phyloP scores from a whole-genome alignment of 2,329 filamentous ascomycete species.

The Teratosphaeria gauchensis region DNA sequence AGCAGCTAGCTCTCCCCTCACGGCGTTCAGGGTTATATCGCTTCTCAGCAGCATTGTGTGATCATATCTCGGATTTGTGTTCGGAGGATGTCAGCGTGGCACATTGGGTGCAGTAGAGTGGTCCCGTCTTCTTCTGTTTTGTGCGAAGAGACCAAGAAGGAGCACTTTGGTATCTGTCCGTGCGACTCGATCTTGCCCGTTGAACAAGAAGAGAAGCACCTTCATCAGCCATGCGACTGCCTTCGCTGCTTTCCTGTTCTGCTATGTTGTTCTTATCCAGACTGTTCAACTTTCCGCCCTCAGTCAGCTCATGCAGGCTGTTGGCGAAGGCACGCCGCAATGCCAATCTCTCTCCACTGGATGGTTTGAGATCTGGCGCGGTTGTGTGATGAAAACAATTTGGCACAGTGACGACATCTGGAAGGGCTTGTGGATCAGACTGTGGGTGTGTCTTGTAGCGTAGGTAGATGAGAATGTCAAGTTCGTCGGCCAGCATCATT shows the following conservation, averaged over 20 bases:
- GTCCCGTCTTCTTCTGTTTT: slow-evolving; percentile 4
- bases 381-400: neutral
- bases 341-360: neutral
- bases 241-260: slow-evolving; percentile 14
- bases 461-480: neutral
- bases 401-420: neutral
- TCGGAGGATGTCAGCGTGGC: slow-evolving; percentile 1
- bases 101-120: slow-evolving; percentile 1
- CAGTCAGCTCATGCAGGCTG: neutral
- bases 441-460: neutral
- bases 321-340: slow-evolving; percentile 3
- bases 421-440: neutral
- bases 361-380: neutral
- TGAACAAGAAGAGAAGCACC: neutral
- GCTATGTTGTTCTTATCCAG: slow-evolving; percentile 2
- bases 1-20: slow-evolving; percentile 14
- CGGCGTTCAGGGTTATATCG: slow-evolving; percentile 12
- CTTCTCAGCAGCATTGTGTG: slow-evolving; percentile 7
- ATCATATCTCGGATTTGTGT: neutral
- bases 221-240: slow-evolving; percentile 18
- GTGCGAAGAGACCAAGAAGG: slow-evolving; percentile 11
- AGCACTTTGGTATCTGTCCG: slow-evolving; percentile 1
- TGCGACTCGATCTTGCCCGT: slow-evolving; percentile 1
- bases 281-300: slow-evolving; percentile 1
- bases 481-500: neutral